These are phyloP conservation scores for Cladosporium velox DNA, from an alignment of 2,329 filamentous ascomycete genomes.

Conservation along the genomic window DNA sequence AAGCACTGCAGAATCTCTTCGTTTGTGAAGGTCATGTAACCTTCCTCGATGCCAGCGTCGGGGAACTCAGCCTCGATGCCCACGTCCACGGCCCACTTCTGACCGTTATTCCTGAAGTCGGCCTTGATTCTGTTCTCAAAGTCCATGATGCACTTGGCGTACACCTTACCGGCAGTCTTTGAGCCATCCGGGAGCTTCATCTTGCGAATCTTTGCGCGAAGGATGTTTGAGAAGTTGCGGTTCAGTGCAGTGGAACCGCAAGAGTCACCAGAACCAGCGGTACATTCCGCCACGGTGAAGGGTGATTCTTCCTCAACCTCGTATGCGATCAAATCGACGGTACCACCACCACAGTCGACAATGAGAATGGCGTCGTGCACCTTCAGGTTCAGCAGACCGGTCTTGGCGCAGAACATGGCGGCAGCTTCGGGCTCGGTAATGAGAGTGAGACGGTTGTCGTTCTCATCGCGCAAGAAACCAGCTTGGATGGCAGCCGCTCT, in stretches of 20 bases:
- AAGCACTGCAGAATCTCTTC: conserved; percentile 99
- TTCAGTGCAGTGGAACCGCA: conserved; percentile 98
- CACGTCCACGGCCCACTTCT: conserved; percentile 97
- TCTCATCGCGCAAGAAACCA: conserved; percentile 93
- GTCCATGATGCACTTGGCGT: conserved; percentile 99
- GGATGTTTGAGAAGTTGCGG: conserved; percentile 96
- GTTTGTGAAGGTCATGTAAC: conserved; percentile 99
- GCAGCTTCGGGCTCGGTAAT: conserved; percentile 97
- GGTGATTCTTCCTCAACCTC: conserved; percentile 97
- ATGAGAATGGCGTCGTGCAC: conserved; percentile 98
- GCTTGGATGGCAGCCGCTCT: conserved; percentile 95
- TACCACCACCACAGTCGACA: conserved; percentile 97
- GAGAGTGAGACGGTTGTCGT: conserved; percentile 91
- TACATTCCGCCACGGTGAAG: conserved; percentile 96
- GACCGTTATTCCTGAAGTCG: conserved; percentile 97
- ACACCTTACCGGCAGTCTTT: conserved; percentile 95
- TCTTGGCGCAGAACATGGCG: conserved; percentile 96
- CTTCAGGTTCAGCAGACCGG: conserved; percentile 91
- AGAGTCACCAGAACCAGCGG: conserved; percentile 93
- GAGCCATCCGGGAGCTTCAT: conserved; percentile 98
- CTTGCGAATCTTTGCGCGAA: conserved; percentile 96
- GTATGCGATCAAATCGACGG: conserved; percentile 97
- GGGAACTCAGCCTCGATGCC: conserved; percentile 98
- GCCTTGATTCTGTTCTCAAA: conserved; percentile 99
- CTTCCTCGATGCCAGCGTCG: conserved; percentile 96